A percentile compares a stretch with the other conserved stretches of the same genome.
phyloP scores from a whole-genome alignment of 768 basidiomycete species.

The Pisolithus orientalis region DNA sequence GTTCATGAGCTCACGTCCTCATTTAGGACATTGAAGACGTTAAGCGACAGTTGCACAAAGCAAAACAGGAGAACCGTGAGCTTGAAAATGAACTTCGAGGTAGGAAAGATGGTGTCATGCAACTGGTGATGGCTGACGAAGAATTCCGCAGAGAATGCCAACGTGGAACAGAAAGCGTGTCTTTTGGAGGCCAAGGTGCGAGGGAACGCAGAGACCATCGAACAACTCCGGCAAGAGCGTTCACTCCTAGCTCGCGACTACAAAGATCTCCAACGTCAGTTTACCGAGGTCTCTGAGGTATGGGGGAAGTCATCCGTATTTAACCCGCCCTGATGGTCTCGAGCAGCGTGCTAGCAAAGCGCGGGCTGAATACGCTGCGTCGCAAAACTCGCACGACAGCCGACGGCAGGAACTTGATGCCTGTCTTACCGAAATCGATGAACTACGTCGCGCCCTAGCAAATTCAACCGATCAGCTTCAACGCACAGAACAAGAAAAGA shows the following conservation, averaged over 20 bases:
- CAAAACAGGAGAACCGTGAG: conserved; percentile 69
- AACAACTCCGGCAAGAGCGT: conserved; percentile 73
- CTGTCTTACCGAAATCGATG: conserved; percentile 66
- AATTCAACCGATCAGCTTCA: conserved; percentile 58
- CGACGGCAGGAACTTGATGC: conserved; percentile 70
- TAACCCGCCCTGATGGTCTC: neutral
- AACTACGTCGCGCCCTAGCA: conserved; percentile 62
- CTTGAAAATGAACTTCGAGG: conserved; percentile 72
- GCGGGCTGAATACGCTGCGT: conserved; percentile 52
- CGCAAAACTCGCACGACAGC: conserved; percentile 63
- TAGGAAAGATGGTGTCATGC: conserved; percentile 24
- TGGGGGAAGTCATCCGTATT: conserved; percentile 10
- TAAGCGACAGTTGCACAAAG: conserved; percentile 55
- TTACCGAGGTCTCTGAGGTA: conserved; percentile 64
- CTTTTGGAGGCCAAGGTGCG: conserved; percentile 59
- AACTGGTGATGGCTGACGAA: conserved; percentile 9
- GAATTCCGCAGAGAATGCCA: conserved; percentile 45
- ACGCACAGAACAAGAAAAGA: conserved; percentile 56
- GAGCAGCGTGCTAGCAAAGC: conserved; percentile 55
- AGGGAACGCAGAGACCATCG: conserved; percentile 65
- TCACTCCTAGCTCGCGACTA: conserved; percentile 62
- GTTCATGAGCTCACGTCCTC: neutral
- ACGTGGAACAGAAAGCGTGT: conserved; percentile 68
- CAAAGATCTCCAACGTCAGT: conserved; percentile 64
- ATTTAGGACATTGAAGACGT: conserved; percentile 75